Evolutionary conservation across 805 yeast species (phyloP).

Genomic region (Pichia membranifaciens): DNA sequence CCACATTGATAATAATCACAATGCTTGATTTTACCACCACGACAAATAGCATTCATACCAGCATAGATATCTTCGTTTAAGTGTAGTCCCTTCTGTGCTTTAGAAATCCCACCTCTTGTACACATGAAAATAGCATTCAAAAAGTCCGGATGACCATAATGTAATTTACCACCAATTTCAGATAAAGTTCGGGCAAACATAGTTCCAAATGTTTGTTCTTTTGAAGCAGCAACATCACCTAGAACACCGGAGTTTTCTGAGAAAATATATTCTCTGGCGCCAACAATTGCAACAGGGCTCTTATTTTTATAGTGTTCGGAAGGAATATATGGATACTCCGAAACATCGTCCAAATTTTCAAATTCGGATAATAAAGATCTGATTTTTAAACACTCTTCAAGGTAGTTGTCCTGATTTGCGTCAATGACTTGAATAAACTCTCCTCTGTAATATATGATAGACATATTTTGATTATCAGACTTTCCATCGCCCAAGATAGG

Average conservation of each 20-base stretch:
- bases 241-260: slow-evolving; percentile 88
- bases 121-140: slow-evolving; percentile 87
- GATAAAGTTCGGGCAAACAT: slow-evolving; percentile 89
- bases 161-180: slow-evolving; percentile 89
- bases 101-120: slow-evolving; percentile 92
- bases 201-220: slow-evolving; percentile 96
- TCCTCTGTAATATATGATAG: slow-evolving; percentile 82
- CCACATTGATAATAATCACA: slow-evolving; percentile 97
- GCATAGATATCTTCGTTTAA: slow-evolving; percentile 94
- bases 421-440: slow-evolving; percentile 93
- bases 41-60: slow-evolving; percentile 81
- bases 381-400: slow-evolving; percentile 90
- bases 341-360: slow-evolving; percentile 57
- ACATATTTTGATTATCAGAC: slow-evolving; percentile 90
- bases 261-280: slow-evolving; percentile 92
- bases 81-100: slow-evolving; percentile 91
- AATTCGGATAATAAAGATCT: slow-evolving; percentile 85
- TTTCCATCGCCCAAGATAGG: slow-evolving; percentile 97
- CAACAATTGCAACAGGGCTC: slow-evolving; percentile 81
- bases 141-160: slow-evolving; percentile 96
- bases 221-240: slow-evolving; percentile 96
- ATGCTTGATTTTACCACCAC: slow-evolving; percentile 94
- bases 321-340: slow-evolving; percentile 47
- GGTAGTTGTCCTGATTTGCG: slow-evolving; percentile 93
- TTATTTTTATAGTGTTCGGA: slow-evolving; percentile 40